These are phyloP conservation scores for Cytospora paraplurivora DNA, from an alignment of 2,329 filamentous ascomycete species.

Conservation along the genomic window DNA sequence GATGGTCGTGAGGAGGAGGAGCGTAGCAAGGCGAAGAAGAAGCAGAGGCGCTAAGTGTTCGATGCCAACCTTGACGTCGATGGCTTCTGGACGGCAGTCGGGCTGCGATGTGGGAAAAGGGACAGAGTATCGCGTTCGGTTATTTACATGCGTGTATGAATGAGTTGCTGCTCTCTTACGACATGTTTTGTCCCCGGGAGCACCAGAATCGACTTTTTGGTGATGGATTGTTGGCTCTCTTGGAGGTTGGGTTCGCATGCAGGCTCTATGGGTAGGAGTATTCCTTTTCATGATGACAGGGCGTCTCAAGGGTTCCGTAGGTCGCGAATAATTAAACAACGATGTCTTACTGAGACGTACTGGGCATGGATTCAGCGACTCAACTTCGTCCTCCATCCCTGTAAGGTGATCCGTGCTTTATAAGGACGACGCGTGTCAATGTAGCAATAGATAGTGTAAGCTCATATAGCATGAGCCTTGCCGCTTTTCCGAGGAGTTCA, in stretches of 20 bases:
- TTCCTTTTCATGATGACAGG: neutral
- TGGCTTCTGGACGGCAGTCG: neutral
- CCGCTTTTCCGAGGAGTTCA: neutral
- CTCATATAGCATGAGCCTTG: neutral
- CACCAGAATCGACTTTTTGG: neutral
- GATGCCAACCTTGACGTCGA: neutral
- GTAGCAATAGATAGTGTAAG: neutral
- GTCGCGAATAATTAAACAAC: neutral
- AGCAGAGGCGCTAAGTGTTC: constrained; percentile 12
- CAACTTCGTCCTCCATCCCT: neutral
- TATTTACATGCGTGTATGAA: constrained; percentile 14
- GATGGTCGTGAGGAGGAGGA: constrained; percentile 74
- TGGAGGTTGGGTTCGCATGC: neutral
- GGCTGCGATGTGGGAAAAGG: neutral
- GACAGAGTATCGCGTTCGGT: neutral
- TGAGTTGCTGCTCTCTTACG: constrained; percentile 4
- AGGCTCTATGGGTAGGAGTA: neutral
- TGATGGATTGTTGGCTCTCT: neutral
- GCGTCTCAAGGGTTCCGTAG: neutral
- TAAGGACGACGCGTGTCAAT: neutral
- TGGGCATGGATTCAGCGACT: neutral
- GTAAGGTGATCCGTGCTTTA: neutral
- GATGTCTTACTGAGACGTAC: neutral
- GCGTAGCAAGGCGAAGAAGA: constrained; percentile 70
- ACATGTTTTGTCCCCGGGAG: neutral